A percentile compares a stretch with the other conserved stretches of the same genome.
These are phyloP conservation scores for Geranium incanum DNA, from an alignment of 441 rosid species.

Conservation along the genomic window DNA sequence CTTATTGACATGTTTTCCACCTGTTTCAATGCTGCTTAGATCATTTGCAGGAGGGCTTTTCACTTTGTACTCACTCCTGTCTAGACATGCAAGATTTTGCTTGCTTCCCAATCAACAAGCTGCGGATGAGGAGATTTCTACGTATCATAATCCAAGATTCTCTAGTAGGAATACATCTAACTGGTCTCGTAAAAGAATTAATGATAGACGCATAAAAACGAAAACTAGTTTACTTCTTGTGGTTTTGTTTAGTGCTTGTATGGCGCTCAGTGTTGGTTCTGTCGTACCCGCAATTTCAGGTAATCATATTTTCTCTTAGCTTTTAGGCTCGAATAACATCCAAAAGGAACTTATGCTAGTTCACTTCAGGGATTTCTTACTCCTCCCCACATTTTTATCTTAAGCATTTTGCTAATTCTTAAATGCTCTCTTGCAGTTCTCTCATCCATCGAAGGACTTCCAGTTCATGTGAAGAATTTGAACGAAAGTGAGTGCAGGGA, in stretches of 20 bases:
- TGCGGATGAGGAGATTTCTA: slow-evolving; percentile 93
- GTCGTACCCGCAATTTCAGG: slow-evolving; percentile 89
- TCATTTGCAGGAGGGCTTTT: slow-evolving; percentile 66
- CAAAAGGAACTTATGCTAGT: background rate
- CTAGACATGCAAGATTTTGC: slow-evolving; percentile 77
- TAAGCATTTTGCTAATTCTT: background rate
- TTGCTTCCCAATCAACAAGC: slow-evolving; percentile 92
- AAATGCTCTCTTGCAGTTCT: slow-evolving; percentile 50
- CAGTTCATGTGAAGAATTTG: slow-evolving; percentile 39
- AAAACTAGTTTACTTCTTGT: slow-evolving; percentile 63
- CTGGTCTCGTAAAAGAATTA: slow-evolving; percentile 51
- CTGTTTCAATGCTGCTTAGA: background rate
- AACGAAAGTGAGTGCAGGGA: slow-evolving; percentile 38
- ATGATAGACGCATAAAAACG: slow-evolving; percentile 67
- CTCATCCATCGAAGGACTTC: slow-evolving; percentile 72
- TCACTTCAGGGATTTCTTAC: background rate
- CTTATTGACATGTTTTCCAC: background rate
- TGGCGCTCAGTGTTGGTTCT: slow-evolving; percentile 81
- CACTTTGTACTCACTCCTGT: slow-evolving; percentile 82
- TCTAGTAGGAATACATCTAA: slow-evolving; percentile 20
- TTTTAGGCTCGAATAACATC: background rate
- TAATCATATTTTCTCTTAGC: slow-evolving; percentile 17
- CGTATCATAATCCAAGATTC: slow-evolving; percentile 43
- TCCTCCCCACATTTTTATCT: background rate
- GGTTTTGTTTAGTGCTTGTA: slow-evolving; percentile 71